Evolutionary conservation across 2,329 filamentous ascomycete genomes (phyloP), one percentile per base, ranked within the genome.

Genomic region (Apiospora aurea): DNA sequence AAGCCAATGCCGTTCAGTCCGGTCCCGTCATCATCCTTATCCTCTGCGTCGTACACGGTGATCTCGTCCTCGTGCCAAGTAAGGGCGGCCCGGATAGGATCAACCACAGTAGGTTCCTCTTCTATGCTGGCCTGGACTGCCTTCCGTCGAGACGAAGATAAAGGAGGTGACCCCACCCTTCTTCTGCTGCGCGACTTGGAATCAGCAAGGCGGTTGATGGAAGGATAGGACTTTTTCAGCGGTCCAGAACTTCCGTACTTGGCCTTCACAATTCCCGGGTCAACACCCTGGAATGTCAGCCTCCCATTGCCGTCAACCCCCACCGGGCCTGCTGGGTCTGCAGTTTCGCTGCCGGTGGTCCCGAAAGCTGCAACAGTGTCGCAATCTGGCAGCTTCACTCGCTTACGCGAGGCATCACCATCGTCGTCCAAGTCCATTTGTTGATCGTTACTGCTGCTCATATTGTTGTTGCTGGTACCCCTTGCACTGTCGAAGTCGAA

Each of bases 61-160:
- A 92, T 92, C 77, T 92, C 90, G 75, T 92, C 87, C 74, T 91
- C 89, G 76, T 90, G 89, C 90, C 90, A 92, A 1, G 90, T 92
- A 70, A 92, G 82, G 2, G 89, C 86, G 8, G 89, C 89, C 47
- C 89, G 85, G 13, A 90, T 78, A 0, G 88, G 87, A 71, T 90
- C 88, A 70, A 85, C 81, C 41, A 88, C 79, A 16, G 82, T 83
- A 11, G 82, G 79, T 11, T 83, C 80, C 21, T 74, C 74, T 43
- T 76, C 77, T 8, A 73, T 43, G 38, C 75, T 75, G 34, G 71
- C 16, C 16, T 43, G 67, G 29, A 74, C 64, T 41, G 57, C 24
- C 51, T 77, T 80, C 24, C 74, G 73, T 67, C 73, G 78, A 38
- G 76, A 72, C 41, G 75, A 47, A 21, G 21, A 14, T 16, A 69